These are phyloP conservation scores for Hebeloma cylindrosporum DNA, from an alignment of 768 basidiomycete species.

Conservation along the genomic window DNA sequence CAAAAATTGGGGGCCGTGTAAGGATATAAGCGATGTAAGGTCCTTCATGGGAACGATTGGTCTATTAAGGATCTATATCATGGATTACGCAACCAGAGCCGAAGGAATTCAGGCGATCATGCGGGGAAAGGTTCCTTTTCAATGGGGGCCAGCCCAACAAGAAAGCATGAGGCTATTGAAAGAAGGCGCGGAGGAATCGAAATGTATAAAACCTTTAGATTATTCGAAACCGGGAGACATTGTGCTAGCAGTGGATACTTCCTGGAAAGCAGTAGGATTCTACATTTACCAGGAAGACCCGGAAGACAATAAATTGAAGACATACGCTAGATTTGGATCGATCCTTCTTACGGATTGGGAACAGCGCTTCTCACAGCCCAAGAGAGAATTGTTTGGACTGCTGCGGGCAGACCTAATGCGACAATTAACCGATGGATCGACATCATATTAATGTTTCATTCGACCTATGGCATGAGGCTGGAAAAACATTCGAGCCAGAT, in stretches of 20 bases:
- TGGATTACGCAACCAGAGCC: constrained; percentile 20
- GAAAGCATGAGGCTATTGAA: constrained; percentile 24
- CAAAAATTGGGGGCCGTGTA: constrained; percentile 24
- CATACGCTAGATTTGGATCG: constrained; percentile 36
- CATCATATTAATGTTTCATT: constrained; percentile 32
- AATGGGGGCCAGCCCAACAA: constrained; percentile 6
- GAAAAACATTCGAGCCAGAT: constrained; percentile 28
- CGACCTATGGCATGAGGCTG: constrained; percentile 28
- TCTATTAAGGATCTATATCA: constrained; percentile 23
- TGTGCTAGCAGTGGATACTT: constrained; percentile 38
- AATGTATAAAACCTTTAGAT: too few relatives aligned
- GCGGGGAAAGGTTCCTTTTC: constrained; percentile 15
- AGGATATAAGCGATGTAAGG: constrained; percentile 18
- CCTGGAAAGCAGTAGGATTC: constrained; percentile 33
- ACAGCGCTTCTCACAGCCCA: constrained; percentile 36
- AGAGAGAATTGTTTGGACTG: constrained; percentile 40
- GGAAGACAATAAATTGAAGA: constrained; percentile 16
- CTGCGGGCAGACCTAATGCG: constrained; percentile 31
- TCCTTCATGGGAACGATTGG: constrained; percentile 30
- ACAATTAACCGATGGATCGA: constrained; percentile 39
- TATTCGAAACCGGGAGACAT: constrained; percentile 23
- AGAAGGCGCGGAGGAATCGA: constrained; percentile 10
- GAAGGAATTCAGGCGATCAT: constrained; percentile 21
- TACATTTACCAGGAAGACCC: constrained; percentile 35
- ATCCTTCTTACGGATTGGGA: constrained; percentile 37